Base-by-base conservation (phyloP, 192 early-diverging fungal genomes). In the Rhizophagus prolifer region DNA sequence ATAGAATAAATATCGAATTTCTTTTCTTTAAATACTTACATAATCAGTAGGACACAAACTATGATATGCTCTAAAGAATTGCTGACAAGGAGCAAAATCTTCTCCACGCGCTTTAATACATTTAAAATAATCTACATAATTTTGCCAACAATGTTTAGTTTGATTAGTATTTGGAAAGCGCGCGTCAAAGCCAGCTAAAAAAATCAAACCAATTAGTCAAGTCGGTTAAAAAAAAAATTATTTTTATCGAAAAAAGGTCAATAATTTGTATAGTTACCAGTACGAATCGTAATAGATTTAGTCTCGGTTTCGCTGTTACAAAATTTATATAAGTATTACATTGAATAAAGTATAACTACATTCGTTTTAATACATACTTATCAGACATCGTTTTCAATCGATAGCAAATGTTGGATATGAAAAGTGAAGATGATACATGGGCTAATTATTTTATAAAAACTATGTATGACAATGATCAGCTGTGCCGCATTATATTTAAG, bases 81-180 rank as follows among this genome's bases (percentile, higher is more conserved):
- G 92, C 81, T 92, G 88, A 92, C 98, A 99, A 36, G 94, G 94
- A 58, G 91, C 86, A 81, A 89, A 98, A 78, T 97, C 96, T 85
- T 98, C 96, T 81, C 98, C 98, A 91, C 95, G 96, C 78, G 92
- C 93, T 64, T 88, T 87, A 46, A 96, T 89, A 82, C 98, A 99
- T 86, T 91, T 90, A 87, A 86, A 87, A 84, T 94, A 97, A 86
- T 99, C 97, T 72, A 91, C 91, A 86, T 97, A 99, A 91, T 96
- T 95, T 90, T 99, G 97, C 95, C 96, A 97, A 92, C 97, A 99
- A 92, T 94, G 92, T 91, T 95, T 96, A 80, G 95, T 97, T 91
- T 99, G 96, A 89, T 99, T 97, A 82, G 91, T 91, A 93, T 99
- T 99, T 79, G 97, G 97, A 92, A 99, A 99, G 80, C 88, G 86